Evolutionary conservation across 306 rosid genomes (phyloP).

Genomic region (Gillenia trifoliata): DNA sequence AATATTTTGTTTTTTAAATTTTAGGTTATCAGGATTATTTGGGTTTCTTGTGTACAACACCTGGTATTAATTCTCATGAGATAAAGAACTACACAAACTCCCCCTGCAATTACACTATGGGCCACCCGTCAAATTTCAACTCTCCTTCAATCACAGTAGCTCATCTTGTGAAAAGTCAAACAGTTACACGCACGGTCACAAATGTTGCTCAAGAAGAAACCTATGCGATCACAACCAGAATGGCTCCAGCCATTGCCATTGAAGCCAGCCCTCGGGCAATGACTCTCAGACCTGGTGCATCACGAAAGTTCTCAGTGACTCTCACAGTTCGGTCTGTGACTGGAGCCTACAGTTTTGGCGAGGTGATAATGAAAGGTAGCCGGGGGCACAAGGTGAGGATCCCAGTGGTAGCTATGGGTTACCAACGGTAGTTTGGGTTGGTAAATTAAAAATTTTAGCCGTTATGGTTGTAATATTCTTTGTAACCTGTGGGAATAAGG

Average conservation of each 20-base stretch:
- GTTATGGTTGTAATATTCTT: constrained; percentile 83
- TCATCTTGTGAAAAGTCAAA: constrained; percentile 72
- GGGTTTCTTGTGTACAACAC: constrained; percentile 94
- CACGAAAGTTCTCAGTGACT: constrained; percentile 55
- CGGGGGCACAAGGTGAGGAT: constrained; percentile 96
- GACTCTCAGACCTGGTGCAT: constrained; percentile 65
- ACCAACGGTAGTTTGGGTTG: constrained; percentile 49
- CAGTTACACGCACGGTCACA: constrained; percentile 68
- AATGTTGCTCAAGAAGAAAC: constrained; percentile 92
- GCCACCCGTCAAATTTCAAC: constrained; percentile 79
- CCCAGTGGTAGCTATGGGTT: constrained; percentile 87
- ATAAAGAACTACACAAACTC: constrained; percentile 62
- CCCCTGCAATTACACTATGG: constrained; percentile 73
- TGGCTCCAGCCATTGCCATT: constrained; percentile 83
- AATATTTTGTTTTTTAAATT: neutral
- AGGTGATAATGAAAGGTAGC: constrained; percentile 85
- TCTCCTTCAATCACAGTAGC: constrained; percentile 80
- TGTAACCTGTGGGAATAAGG: constrained; percentile 87
- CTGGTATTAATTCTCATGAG: constrained; percentile 69
- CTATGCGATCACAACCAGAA: constrained; percentile 68
- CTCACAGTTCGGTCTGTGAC: constrained; percentile 69
- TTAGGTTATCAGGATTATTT: constrained; percentile 84
- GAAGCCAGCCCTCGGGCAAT: constrained; percentile 82
- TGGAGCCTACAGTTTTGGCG: constrained; percentile 75
- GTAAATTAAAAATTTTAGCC: constrained; percentile 18